These are phyloP conservation scores for Colletotrichum lupini DNA, from an alignment of 2,329 filamentous ascomycete species.

Conservation along the genomic window DNA sequence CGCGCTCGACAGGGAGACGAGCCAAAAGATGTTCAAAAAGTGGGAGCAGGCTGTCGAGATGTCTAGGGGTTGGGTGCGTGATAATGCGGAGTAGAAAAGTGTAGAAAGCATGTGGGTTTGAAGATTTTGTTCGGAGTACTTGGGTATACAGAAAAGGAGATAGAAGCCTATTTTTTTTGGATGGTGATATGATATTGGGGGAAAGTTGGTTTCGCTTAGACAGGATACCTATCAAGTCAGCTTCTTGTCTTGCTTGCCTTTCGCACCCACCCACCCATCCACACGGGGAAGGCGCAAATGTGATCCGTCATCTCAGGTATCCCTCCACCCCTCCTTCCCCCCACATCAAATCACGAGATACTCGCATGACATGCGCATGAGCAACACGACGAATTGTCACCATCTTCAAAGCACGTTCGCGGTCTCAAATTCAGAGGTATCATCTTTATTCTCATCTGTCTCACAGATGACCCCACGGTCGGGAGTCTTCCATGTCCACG, in stretches of 20 bases:
- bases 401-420: neutral
- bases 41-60: slow-evolving; percentile 71
- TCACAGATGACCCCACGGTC: slow-evolving; percentile 3
- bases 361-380: neutral
- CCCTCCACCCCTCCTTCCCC: neutral
- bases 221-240: slow-evolving; percentile 24
- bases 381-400: neutral
- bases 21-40: slow-evolving; percentile 55
- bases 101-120: neutral
- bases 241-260: neutral
- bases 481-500: slow-evolving; percentile 10
- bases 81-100: neutral
- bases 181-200: slow-evolving; percentile 1
- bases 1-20: slow-evolving; percentile 60
- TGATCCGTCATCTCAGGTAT: neutral
- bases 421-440: slow-evolving; percentile 26
- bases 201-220: slow-evolving; percentile 7
- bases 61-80: slow-evolving; percentile 63
- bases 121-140: neutral
- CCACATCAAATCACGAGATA: neutral
- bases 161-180: neutral
- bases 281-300: neutral
- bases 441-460: slow-evolving; percentile 33
- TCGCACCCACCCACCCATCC: neutral
- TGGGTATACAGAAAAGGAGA: slow-evolving; percentile 4